Evolutionary conservation across 2,329 filamentous ascomycete species (phyloP), one percentile per base, ranked within the genome.

Genomic region (Colletotrichum musicola): DNA sequence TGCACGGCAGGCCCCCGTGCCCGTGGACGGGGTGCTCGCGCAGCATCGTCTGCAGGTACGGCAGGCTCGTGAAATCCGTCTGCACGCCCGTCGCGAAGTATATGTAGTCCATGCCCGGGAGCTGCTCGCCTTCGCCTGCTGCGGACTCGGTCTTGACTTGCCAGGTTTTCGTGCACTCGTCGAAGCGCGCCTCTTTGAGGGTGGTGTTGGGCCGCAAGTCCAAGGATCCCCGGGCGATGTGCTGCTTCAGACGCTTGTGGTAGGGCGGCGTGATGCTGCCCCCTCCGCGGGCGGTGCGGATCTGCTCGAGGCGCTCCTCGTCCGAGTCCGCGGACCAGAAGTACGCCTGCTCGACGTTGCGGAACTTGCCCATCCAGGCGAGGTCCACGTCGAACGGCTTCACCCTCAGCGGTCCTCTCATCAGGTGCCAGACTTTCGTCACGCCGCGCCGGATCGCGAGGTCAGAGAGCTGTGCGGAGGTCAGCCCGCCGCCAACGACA

Each of bases 301-400:
- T 85, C 78, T 93, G 91, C 42, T 89, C 84, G 35, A 90, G 84
- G 3, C 92, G 85, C 77, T 95, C 87, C 27, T 89, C 85, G 68
- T 93, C 90, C 6, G 87, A 88, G 72, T 94, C 92, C 4, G 92
- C 91, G 6, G 88, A 89, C 91, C 92, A 95, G 77, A 95, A 96
- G 0, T 86, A 85, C 0, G 92, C 90, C 75, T 95, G 92, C 72
- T 93, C 89, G 62, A 89, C 87, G 76, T 95, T 95, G 64, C 90
- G 89, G 77, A 92, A 95, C 76, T 95, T 95, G 10, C 91, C 92
- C 78, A 95, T 92, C 93, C 93, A 96, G 55, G 88, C 85, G 1
- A 95, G 83, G 64, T 90, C 88, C 25, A 95, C 86, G 73, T 95
- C 93, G 72, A 95, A 95, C 68, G 91, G 90, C 78, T 95, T 95